Evolutionary conservation across 176 grass and related monocot species (phyloP), one percentile per base, ranked within the genome.

Genomic region (Musa beccarii): DNA sequence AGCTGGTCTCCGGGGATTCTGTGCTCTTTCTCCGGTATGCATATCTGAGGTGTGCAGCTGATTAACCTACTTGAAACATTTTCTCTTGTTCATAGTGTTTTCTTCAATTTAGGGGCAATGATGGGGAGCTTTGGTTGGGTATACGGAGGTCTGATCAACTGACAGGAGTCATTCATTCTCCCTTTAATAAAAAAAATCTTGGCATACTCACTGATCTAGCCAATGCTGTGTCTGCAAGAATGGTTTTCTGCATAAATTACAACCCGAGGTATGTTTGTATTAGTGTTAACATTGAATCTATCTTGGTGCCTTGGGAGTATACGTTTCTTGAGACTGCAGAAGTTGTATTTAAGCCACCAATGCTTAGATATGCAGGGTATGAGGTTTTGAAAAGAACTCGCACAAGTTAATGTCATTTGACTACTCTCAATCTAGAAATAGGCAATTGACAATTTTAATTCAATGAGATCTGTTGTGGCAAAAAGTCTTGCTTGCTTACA

Each of bases 1-100:
- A 92, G 73, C 91, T 99, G 53, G 84, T 95, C 66, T 95, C 89
- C 34, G 96, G 96, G 10, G 96, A 99, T 34, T 89, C 96, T 1
- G 90, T 97, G 49, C 72, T 97, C 8, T 97, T 97, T 82, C 86
- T 97, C 62, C 73, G 87, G 93, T 97, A 92, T 72, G 62, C 23
- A 43, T 8, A 17, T 54, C 65, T 75, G 77, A 66, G 10, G 68
- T 59, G 74, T 80, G 51, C 57, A 64, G 10, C 59, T 3, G 54
- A 69, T 72, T 79, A 59, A 25, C 21, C 11, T 49, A 50, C 16
- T 25, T 34, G 15, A 24, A 10, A 4, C 21, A 63, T 24, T 59
- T 53, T 52, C 51, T 56, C 9, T 53, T 79, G 19, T 1, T 28
- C 17, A 68, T 28, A 29, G 51, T 68, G 69, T 59, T 54, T 8